Evolutionary conservation across 192 early-diverging fungal species (phyloP).

Genomic region (Phycomyces nitens): DNA sequence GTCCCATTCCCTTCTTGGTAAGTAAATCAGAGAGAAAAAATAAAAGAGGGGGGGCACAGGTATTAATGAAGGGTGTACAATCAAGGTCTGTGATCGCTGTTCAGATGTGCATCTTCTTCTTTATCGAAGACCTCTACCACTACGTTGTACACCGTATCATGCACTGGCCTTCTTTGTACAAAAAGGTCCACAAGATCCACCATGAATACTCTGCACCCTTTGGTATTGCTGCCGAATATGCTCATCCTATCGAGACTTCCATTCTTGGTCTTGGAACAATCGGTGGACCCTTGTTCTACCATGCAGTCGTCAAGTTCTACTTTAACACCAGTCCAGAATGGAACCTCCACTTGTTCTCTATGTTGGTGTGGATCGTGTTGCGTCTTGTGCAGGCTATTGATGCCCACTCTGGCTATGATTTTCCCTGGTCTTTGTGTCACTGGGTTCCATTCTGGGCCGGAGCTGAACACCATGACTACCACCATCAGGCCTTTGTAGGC

Average conservation of each 20-base stretch:
- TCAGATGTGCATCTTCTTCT: slow-evolving; percentile 73
- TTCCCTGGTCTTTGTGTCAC: slow-evolving; percentile 90
- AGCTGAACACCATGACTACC: slow-evolving; percentile 91
- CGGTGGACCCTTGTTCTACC: slow-evolving; percentile 63
- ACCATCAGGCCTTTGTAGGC: slow-evolving; percentile 79
- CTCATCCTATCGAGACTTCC: slow-evolving; percentile 81
- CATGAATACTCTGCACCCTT: slow-evolving; percentile 91
- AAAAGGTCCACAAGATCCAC: slow-evolving; percentile 91
- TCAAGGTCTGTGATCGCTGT: slow-evolving; percentile 31
- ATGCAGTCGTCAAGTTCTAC: slow-evolving; percentile 3
- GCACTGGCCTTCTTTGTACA: slow-evolving; percentile 86
- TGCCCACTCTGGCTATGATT: slow-evolving; percentile 93
- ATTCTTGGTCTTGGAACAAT: slow-evolving; percentile 87
- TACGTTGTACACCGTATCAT: slow-evolving; percentile 88
- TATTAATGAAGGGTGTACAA: slow-evolving; percentile 2
- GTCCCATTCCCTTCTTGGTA: slow-evolving; percentile 81
- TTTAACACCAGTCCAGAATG: slow-evolving; percentile 29
- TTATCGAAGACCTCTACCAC: slow-evolving; percentile 88
- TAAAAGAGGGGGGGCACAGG: too few species aligned
- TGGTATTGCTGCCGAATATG: slow-evolving; percentile 83
- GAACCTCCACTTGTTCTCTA: slow-evolving; percentile 82
- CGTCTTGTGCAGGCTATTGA: slow-evolving; percentile 82
- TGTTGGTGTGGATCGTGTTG: slow-evolving; percentile 80
- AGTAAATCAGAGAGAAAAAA: slow-evolving; percentile 5
- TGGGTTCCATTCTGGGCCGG: slow-evolving; percentile 88